Conservation (phyloP, 352 stramenopile genomes). For the Thalassiosira hispida region DNA sequence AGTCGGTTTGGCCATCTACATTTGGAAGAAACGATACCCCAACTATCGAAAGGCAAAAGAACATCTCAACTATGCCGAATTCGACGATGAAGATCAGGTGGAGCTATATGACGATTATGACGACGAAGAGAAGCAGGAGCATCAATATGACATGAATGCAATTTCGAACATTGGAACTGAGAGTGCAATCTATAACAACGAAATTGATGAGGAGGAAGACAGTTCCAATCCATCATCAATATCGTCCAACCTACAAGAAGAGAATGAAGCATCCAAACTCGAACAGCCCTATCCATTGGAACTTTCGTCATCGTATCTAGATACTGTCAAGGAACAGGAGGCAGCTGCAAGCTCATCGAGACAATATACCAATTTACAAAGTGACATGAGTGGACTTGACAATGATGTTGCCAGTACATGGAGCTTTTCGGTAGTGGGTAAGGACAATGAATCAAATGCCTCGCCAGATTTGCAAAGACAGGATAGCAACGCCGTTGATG, state of each 20-base stretch:
- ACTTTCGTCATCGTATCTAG: background rate
- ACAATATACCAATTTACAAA: slow-evolving; percentile 2
- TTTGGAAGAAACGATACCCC: background rate
- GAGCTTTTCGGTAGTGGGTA: background rate
- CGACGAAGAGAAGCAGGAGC: slow-evolving; percentile 3
- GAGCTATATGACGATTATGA: background rate
- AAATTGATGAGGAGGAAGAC: background rate
- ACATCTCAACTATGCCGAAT: background rate
- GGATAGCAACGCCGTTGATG: too few species aligned
- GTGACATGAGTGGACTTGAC: background rate
- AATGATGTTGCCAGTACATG: slow-evolving; percentile 10
- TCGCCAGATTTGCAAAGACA: background rate
- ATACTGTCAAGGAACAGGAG: background rate
- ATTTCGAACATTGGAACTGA: background rate
- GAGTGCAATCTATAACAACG: background rate
- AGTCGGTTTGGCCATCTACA: background rate
- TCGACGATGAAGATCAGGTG: slow-evolving; percentile 3
- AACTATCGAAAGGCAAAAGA: background rate
- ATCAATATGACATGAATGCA: background rate
- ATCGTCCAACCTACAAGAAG: slow-evolving; percentile 1
- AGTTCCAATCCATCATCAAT: slow-evolving; percentile 9
- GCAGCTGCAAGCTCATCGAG: too few species aligned
- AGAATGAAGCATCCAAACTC: background rate
- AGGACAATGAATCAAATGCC: slow-evolving; percentile 1
- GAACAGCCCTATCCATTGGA: slow-evolving; percentile 1